Base-by-base conservation (phyloP, 768 basidiomycete species). In the Hysterangium stoloniferum region DNA sequence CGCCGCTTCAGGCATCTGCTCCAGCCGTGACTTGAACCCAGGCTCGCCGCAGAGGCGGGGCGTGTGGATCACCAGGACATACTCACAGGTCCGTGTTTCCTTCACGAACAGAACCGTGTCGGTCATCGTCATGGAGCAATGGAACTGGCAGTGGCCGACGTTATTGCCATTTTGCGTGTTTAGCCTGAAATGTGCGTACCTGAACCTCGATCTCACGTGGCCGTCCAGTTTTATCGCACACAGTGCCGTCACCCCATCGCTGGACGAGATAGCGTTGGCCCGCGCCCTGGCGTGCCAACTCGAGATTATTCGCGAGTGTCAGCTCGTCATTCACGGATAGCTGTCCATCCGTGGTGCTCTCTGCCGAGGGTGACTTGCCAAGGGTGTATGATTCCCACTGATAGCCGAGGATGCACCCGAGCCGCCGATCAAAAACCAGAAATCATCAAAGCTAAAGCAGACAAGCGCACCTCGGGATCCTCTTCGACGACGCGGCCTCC, bases 201-300 rank as follows among this genome's bases (percentile, higher is more conserved):
- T 99, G 96, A 28, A 99, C 84, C 74, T 99, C 94, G 36, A 94
- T 84, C 70, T 91, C 89, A 54, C 96, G 83, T 49, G 76, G 76
- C 66, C 77, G 78, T 12, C 86, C 85, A 2, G 90, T 94, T 73
- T 89, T 93, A 69, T 97, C 95, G 66, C 96, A 99, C 44, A 79
- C 66, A 4, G 90, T 95, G 17, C 96, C 96, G 59, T 90, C 88
- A 45, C 80, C 77, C 90, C 90, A 92, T 56, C 84, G 77, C 62
- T 96, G 92, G 9, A 91, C 85, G 44, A 99, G 84, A 69, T 98
- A 99, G 43, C 86, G 81, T 11, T 87, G 86, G 49, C 87, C 87
- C 32, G 88, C 73, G n/a, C 73, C 82, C 19, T 51, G 49, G 32
- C 41, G 49, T 47, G 82, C 84, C 48, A 91, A 77, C 65, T 90